Evolutionary conservation across 495 filamentous ascomycete species (phyloP), one percentile per base, ranked within the genome.

Genomic region (Symbiotaphrina buchneri): DNA sequence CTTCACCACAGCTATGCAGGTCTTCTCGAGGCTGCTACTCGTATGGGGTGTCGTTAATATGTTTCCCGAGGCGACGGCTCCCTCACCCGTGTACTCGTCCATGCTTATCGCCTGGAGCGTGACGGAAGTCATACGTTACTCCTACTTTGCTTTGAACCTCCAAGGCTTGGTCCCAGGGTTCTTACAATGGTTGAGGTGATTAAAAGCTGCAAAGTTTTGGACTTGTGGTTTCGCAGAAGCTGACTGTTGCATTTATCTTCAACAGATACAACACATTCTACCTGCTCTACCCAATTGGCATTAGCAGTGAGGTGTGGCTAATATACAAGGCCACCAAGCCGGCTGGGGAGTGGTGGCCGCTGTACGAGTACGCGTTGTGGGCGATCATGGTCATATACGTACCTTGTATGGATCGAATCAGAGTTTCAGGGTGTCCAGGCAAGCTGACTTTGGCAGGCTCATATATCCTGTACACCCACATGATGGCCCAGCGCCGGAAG

Each of bases 211-310:
- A 20, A 19, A 8, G 22, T 25, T n/a, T 25, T n/a, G 13, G 8
- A 13, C 8, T 8, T 25, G 8, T 8, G 22, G 22, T 10, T 10
- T 2, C 29, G 18, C 21, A 3, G n/a, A 18, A 21, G 16, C 21
- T 32, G 19, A 36, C 31, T 31, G 4, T 37, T 36, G 27, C 13
- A 41, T 29, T 4, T 6, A 26, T n/a, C n/a, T n/a, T n/a, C 4
- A 14, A 7, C 31, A 62, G 61, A 31, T 97, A 97, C 46, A 92
- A 90, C 51, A 74, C 74, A 4, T 97, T 97, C 55, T 79, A 74
- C 44, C 53, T 94, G 15, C 63, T 97, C 13, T 97, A 97, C 46
- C 87, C 90, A 2, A 42, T 94, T 31, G 87, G 87, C 7, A 92
- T 94, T 37, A 57, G 58, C 8, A 83, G 77, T 49, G 87, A 97